Conservation (phyloP, 345 rosid species). For the Sonneratia caseolaris region DNA sequence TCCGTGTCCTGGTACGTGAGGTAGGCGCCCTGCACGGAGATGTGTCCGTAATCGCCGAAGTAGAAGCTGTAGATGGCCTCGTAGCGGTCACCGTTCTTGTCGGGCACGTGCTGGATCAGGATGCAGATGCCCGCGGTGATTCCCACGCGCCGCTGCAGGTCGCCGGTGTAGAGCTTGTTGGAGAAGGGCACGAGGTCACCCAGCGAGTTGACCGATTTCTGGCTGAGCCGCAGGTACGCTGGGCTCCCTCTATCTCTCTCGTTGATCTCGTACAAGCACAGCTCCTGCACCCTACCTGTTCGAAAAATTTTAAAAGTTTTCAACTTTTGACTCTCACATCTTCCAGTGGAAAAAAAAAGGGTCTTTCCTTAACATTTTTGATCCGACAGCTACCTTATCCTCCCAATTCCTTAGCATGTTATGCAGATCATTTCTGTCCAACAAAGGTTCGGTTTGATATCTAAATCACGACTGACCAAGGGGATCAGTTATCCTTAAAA, state of each 20-base stretch:
- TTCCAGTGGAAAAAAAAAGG: slow-evolving; percentile 4
- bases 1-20: slow-evolving; percentile 36
- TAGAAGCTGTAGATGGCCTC: slow-evolving; percentile 51
- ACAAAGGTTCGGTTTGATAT: no score
- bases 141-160: slow-evolving; percentile 37
- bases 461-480: no score
- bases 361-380: not conserved
- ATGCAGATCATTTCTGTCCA: no score
- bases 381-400: not conserved
- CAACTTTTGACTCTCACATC: not conserved
- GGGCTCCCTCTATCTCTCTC: slow-evolving; percentile 50
- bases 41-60: slow-evolving; percentile 50
- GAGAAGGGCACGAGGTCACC: slow-evolving; percentile 49
- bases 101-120: slow-evolving; percentile 34
- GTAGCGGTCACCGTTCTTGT: slow-evolving; percentile 37
- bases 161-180: slow-evolving; percentile 49
- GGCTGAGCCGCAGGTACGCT: slow-evolving; percentile 29
- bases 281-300: slow-evolving; percentile 27
- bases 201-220: slow-evolving; percentile 27
- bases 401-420: not conserved
- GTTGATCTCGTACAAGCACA: slow-evolving; percentile 43
- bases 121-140: slow-evolving; percentile 42
- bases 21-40: slow-evolving; percentile 42
- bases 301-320: not conserved
- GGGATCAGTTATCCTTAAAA: no score